Conservation (phyloP, 2,329 filamentous ascomycete species). For the Monosporascus sp. region DNA sequence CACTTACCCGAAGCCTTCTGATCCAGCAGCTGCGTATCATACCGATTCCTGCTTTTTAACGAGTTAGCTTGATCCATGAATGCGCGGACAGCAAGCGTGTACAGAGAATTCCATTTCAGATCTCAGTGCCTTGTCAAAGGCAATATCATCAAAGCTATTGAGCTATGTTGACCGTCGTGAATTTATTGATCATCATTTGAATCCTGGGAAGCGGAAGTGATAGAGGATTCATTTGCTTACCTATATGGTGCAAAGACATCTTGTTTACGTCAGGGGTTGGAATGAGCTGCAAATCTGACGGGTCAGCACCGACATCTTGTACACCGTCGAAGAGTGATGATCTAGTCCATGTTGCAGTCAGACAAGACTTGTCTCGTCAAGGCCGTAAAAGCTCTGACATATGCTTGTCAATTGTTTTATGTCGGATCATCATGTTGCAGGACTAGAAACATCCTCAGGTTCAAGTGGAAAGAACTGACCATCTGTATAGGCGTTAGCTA, state of each 20-base stretch:
- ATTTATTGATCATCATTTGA: conserved; percentile 66
- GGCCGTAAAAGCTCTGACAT: conserved; percentile 73
- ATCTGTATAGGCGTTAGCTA: background rate
- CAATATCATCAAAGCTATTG: conserved; percentile 70
- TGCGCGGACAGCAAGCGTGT: background rate
- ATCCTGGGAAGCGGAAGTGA: conserved; percentile 5
- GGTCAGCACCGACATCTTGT: background rate
- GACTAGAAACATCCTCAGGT: conserved; percentile 3
- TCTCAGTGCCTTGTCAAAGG: conserved; percentile 65
- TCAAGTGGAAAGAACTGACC: background rate
- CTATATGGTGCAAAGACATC: background rate
- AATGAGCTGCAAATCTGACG: background rate
- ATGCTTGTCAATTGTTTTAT: conserved; percentile 85
- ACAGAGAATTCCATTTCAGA: conserved; percentile 15
- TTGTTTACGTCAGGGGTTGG: too few relatives aligned
- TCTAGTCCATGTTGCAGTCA: conserved; percentile 28
- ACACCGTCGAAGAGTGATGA: background rate
- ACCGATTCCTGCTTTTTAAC: background rate
- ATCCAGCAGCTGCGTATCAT: too few relatives aligned
- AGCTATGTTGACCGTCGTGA: conserved; percentile 89
- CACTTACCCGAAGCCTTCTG: too few relatives aligned
- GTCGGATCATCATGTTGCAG: conserved; percentile 73
- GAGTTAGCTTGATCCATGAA: conserved; percentile 7
- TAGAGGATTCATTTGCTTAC: conserved; percentile 11
- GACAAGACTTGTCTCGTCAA: conserved; percentile 44